Evolutionary conservation across 1,139 yeast species (phyloP).

Genomic region (Candida frijolesensis): DNA sequence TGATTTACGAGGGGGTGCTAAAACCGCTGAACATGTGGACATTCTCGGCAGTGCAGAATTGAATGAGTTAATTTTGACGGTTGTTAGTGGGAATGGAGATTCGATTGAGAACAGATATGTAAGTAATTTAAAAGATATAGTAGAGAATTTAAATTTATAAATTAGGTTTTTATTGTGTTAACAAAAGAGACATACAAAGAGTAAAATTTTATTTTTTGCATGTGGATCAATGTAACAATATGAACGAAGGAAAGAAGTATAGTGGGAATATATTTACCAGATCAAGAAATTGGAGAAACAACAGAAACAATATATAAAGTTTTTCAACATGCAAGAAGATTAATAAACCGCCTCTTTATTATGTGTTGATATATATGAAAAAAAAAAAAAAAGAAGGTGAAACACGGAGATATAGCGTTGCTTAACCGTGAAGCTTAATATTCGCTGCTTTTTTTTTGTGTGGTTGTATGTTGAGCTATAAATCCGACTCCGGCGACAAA

Average conservation of each 20-base stretch:
- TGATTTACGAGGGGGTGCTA: constrained; percentile 96
- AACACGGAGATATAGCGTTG: no score
- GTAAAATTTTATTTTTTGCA: neutral
- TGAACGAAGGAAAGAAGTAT: no score
- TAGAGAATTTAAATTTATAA: constrained; percentile 27
- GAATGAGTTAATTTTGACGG: constrained; percentile 79
- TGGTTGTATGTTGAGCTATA: no score
- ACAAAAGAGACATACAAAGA: neutral
- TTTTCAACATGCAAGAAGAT: neutral
- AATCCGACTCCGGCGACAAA: no score
- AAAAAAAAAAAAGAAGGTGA: no score
- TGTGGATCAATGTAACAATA: neutral
- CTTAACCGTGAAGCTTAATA: no score
- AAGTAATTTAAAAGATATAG: constrained; percentile 65
- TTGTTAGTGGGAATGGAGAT: constrained; percentile 80
- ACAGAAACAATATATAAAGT: neutral
- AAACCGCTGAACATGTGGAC: constrained; percentile 97
- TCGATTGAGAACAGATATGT: constrained; percentile 59
- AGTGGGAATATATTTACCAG: neutral
- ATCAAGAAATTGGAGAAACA: neutral
- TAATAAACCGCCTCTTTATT: no score
- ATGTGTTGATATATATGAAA: no score
- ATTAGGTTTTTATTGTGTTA: neutral
- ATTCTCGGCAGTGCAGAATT: constrained; percentile 90
- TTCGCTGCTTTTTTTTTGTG: no score